Base-by-base conservation (phyloP, 768 basidiomycete genomes). In the Clathrus columnatus region DNA sequence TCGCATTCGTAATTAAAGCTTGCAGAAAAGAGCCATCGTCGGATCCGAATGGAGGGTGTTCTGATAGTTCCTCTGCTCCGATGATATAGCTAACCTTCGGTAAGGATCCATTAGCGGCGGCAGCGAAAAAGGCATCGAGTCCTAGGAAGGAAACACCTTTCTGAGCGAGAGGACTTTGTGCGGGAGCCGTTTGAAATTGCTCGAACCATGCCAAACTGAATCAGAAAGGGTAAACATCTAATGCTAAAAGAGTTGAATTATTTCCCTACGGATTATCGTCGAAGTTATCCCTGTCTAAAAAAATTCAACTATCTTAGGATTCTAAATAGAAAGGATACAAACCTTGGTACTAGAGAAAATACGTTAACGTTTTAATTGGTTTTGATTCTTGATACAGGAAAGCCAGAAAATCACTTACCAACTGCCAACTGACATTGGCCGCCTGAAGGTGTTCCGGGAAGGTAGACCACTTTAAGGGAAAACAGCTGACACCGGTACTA, bases 51-150 rank as follows among this genome's bases (percentile, higher is more conserved):
- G 56, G 56, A 16, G 56, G 56, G 21, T 57, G 59, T 47, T 60
- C 59, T n/a, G 51, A 57, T 16, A 60, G 51, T 26, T 60, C 59
- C n/a, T 42, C 30, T 4, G 42, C 41, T 28, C 51, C 43, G 41
- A 60, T 60, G 24, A 60, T 29, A 41, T 54, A 60, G 21, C 50
- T 53, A 6, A 60, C 50, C 24, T 51, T 23, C 16, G 59, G 57
- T n/a, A 60, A 57, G 1, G 32, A 54, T 29, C 59, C 59, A 16
- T 20, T 20, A n/a, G 36, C 46, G 2, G 51, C 56, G n/a, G 55
- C 59, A 24, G 48, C 27, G 5, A 29, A 50, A 46, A 60, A 60
- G 20, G 21, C 18, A 8, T 58, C 24, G 11, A 59, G 24, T 11
- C 59, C 59, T 11, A 51, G 10, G 44, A 57, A 57, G 14, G 57